These are phyloP conservation scores for Phytopythium litorale DNA, from an alignment of 352 stramenopile genomes.

Conservation along the genomic window DNA sequence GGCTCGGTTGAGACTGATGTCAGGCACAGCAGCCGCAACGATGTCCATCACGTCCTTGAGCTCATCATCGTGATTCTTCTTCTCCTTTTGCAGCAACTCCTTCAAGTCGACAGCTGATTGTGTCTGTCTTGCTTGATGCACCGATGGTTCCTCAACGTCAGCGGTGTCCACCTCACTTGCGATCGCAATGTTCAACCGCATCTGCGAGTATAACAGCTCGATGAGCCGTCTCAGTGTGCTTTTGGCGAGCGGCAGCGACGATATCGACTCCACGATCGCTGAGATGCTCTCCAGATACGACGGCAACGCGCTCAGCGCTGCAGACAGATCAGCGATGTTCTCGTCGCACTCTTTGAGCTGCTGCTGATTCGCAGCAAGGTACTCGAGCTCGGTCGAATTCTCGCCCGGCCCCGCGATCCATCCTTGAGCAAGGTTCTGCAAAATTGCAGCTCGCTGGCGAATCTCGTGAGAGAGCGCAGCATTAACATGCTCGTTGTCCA, in stretches of 20 bases:
- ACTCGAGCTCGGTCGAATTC: slow-evolving; percentile 46
- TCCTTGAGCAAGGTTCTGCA: slow-evolving; percentile 42
- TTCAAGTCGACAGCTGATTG: neutral
- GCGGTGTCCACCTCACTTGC: slow-evolving; percentile 20
- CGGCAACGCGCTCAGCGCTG: slow-evolving; percentile 25
- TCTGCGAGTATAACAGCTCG: slow-evolving; percentile 48
- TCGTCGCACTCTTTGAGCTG: slow-evolving; percentile 54
- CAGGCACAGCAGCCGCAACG: slow-evolving; percentile 11
- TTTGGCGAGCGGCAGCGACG: slow-evolving; percentile 41
- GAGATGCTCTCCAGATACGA: slow-evolving; percentile 20
- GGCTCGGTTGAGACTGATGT: slow-evolving; percentile 3
- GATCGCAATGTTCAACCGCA: slow-evolving; percentile 34
- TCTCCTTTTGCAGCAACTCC: slow-evolving; percentile 15
- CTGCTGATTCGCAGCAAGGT: slow-evolving; percentile 49
- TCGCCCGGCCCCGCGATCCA: slow-evolving; percentile 20
- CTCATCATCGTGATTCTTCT: slow-evolving; percentile 31
- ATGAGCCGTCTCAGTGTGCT: slow-evolving; percentile 45
- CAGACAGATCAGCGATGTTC: slow-evolving; percentile 48
- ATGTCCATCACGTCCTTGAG: slow-evolving; percentile 27
- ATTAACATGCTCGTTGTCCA: slow-evolving; percentile 57
- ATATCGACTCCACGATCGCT: slow-evolving; percentile 38
- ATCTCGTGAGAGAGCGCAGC: slow-evolving; percentile 44
- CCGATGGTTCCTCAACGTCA: slow-evolving; percentile 5
- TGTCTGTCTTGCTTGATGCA: neutral
- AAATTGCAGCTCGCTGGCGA: slow-evolving; percentile 38